phyloP scores from a whole-genome alignment of 2,329 filamentous ascomycete genomes.

The Fusarium acutatum region DNA sequence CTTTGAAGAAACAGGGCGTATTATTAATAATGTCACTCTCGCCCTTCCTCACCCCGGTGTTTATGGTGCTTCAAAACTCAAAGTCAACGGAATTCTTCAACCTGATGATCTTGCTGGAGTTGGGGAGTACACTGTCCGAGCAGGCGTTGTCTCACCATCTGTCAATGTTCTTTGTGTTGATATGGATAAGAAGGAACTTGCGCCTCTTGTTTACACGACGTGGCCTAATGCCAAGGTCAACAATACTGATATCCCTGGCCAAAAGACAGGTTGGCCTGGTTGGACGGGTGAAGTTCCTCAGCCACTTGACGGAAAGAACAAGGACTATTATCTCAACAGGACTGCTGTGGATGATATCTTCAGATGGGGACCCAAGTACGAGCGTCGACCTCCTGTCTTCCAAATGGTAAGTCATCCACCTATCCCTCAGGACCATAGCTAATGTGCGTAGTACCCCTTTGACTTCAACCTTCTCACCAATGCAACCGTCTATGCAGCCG shows the following conservation, averaged over 20 bases:
- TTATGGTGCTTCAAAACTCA: constrained; percentile 68
- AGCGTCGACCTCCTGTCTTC: constrained; percentile 63
- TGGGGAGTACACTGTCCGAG: constrained; percentile 73
- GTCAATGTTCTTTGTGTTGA: constrained; percentile 79
- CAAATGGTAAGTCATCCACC: constrained; percentile 48
- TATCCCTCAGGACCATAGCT: background rate
- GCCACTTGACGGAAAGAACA: constrained; percentile 32
- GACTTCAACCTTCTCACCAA: constrained; percentile 75
- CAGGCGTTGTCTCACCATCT: constrained; percentile 74
- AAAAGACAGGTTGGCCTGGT: constrained; percentile 43
- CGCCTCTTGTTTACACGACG: constrained; percentile 68
- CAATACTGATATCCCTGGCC: constrained; percentile 47
- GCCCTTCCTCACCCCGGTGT: constrained; percentile 80
- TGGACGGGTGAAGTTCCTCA: constrained; percentile 53
- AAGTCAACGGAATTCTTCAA: constrained; percentile 73
- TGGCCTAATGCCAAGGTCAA: constrained; percentile 61
- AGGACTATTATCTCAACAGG: constrained; percentile 56
- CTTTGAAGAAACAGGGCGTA: constrained; percentile 59
- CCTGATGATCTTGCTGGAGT: constrained; percentile 71
- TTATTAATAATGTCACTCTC: constrained; percentile 79
- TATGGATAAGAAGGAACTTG: constrained; percentile 65
- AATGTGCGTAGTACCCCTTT: constrained; percentile 57
- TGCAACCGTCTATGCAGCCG: constrained; percentile 49
- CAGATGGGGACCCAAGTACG: constrained; percentile 65
- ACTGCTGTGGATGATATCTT: constrained; percentile 77